Base-by-base conservation (phyloP, 306 rosid genomes). In the Rosa rugosa region DNA sequence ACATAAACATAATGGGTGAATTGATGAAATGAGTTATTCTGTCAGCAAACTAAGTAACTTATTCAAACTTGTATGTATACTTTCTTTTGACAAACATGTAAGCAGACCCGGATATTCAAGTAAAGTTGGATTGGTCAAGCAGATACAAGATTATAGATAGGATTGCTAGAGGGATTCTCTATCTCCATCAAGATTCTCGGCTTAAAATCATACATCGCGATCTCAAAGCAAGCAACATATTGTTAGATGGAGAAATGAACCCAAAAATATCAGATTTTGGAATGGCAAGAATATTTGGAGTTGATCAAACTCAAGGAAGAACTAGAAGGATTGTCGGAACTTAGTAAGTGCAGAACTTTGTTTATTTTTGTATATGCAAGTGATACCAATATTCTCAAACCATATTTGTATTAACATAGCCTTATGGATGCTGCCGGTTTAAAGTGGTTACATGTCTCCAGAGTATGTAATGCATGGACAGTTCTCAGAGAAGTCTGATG, bases 241-340 rank as follows among this genome's bases (percentile, higher is more conserved):
- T 49, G 54, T 49, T 49, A 14, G 54, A 49, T 49, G 54, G 18
- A 12, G 68, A 54, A 6, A 74, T 74, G 77, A 74, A 74, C 42
- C 77, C 77, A 2, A 74, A 57, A 40, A 74, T 74, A 74, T 31
- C 77, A 20, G 77, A 74, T 38, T 74, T 74, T 40, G 77, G 77
- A 34, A 56, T n/a, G 77, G 77, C 77, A 12, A 74, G 77, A 40
- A 74, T 74, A 14, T n/a, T 74, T 74, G 22, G 47, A n/a, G 51
- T 0, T 27, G 60, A 74, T 36, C 67, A 74, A 46, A 36, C 68
- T 1, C 69, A 74, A 5, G 51, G 8, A 8, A 38, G 5, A 5
- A 53, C 31, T 22, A 10, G 31, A 57, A 56, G 8, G 22, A 46
- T 49, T 20, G 77, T 34, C 4, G 77, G 77, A 18, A 74, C 77